A percentile compares a stretch with the other conserved stretches of the same genome.
Conservation (phyloP, 805 yeast genomes). For the Maudiozyma pseudohumilis region DNA sequence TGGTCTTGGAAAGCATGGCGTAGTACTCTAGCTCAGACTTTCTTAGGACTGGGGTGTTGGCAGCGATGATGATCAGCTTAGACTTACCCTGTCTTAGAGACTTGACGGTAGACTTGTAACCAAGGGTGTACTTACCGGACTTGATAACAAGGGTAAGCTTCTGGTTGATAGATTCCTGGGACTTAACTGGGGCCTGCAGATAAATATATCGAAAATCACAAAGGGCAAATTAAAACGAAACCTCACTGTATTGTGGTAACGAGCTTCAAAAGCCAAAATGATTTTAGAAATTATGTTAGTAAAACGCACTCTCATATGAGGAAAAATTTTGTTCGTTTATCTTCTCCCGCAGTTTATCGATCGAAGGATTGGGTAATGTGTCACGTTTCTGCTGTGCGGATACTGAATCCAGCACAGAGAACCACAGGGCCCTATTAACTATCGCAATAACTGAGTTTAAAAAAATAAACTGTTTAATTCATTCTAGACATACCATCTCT, state of each 20-base stretch:
- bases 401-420: too few species aligned
- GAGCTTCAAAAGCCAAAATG: too few species aligned
- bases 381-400: too few species aligned
- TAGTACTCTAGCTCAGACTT: conserved; percentile 99
- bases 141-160: conserved; percentile 96
- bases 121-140: conserved; percentile 99
- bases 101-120: conserved; percentile 98
- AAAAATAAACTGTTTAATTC: conserved; percentile 4
- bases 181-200: conserved; percentile 81
- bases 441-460: too few species aligned
- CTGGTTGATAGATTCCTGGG: conserved; percentile 91
- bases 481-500: conserved; percentile 89
- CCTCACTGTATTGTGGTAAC: too few species aligned
- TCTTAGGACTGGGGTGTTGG: conserved; percentile 99
- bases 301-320: too few species aligned
- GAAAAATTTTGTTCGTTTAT: too few species aligned
- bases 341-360: too few species aligned
- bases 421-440: too few species aligned
- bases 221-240: too few species aligned
- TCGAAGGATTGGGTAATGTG: too few species aligned
- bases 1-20: conserved; percentile 99
- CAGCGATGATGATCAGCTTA: conserved; percentile 94
- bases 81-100: conserved; percentile 98
- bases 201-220: conserved; percentile 1
- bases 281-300: too few species aligned